These are phyloP conservation scores for Sclerotinia glacialis DNA, from an alignment of 2,329 filamentous ascomycete genomes.

Conservation along the genomic window DNA sequence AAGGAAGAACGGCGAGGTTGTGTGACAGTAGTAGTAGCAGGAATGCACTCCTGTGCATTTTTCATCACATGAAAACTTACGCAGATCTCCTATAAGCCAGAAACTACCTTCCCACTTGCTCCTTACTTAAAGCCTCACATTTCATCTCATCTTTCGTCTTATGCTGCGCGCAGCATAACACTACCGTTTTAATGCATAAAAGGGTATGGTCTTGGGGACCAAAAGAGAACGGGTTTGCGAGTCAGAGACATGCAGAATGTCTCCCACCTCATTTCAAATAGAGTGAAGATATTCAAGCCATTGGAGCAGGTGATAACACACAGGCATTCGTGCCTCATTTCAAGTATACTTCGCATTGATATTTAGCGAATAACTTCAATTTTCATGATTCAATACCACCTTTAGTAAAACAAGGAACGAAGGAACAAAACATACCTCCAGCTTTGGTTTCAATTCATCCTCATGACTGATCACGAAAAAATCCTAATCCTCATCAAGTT, in stretches of 20 bases:
- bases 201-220: background rate
- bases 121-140: background rate
- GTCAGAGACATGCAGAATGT: background rate
- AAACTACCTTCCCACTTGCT: too few species aligned
- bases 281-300: background rate
- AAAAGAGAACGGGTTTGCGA: background rate
- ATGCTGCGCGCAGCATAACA: background rate
- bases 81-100: background rate
- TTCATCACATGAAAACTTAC: background rate
- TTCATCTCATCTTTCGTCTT: background rate
- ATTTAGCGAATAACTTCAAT: background rate
- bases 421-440: background rate
- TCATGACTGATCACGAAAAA: background rate
- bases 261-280: constrained; percentile 3
- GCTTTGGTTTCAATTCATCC: background rate
- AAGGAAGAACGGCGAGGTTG: constrained; percentile 12
- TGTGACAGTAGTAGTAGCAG: background rate
- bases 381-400: constrained; percentile 1
- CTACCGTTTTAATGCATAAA: constrained; percentile 2
- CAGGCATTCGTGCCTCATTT: background rate
- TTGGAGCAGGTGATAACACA: background rate
- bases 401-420: background rate
- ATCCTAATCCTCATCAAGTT: background rate
- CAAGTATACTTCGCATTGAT: background rate
- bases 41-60: background rate